Percentiles rank a stretch among this genome's conserved stretches.
Evolutionary conservation across 164 flowering plant species (phyloP).

Genomic region (Taxillus chinensis): DNA sequence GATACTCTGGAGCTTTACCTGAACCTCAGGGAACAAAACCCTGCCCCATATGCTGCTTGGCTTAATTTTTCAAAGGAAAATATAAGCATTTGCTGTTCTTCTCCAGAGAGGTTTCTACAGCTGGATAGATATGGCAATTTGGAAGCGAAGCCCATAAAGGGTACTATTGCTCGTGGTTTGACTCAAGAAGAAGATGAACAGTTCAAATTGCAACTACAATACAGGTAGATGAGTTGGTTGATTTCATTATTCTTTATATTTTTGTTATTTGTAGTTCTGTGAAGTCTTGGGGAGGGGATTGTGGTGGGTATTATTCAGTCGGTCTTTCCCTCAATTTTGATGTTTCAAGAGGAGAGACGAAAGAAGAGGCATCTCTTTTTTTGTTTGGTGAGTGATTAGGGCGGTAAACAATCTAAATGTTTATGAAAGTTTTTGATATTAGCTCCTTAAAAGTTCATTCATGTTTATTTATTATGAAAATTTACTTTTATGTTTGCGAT

Average conservation of each 20-base stretch:
- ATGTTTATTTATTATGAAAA: no score
- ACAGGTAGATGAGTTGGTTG: conserved; percentile 37
- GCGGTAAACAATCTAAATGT: no score
- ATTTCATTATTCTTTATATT: background rate
- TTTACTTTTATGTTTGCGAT: no score
- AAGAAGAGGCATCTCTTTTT: no score
- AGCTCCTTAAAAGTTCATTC: no score
- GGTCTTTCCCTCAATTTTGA: no score
- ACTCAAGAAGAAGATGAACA: conserved; percentile 60
- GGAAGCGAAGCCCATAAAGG: conserved; percentile 99
- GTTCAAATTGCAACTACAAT: conserved; percentile 49
- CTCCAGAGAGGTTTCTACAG: conserved; percentile 86
- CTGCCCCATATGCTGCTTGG: conserved; percentile 99
- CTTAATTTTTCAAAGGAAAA: conserved; percentile 68
- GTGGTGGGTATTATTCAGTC: no score
- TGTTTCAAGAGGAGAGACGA: no score
- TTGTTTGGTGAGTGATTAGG: no score
- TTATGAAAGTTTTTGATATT: no score
- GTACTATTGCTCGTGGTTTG: conserved; percentile 79
- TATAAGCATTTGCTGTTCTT: conserved; percentile 74
- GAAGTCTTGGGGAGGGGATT: no score
- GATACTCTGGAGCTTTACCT: conserved; percentile 67
- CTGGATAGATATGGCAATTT: conserved; percentile 55
- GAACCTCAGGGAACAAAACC: conserved; percentile 68
- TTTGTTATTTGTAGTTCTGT: background rate